Percentiles rank a stretch among this genome's conserved stretches.
These are phyloP conservation scores for Penicillium decumbens DNA, from an alignment of 2,329 filamentous ascomycete genomes.

Conservation along the genomic window DNA sequence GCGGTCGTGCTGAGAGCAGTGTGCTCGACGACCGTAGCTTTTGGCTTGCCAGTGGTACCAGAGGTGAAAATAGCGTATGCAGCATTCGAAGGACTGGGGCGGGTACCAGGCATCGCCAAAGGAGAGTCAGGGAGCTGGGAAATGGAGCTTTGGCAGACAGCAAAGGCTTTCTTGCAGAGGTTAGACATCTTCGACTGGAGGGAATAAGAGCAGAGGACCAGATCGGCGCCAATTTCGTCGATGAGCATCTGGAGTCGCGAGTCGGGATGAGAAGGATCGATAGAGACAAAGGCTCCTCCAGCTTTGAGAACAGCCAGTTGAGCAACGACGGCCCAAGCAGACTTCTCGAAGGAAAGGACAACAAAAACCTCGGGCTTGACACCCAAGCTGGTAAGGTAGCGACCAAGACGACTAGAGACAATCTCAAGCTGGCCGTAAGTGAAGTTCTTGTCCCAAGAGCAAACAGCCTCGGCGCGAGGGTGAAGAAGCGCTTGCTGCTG, in stretches of 20 bases:
- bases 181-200: slow-evolving; percentile 28
- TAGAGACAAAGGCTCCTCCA: slow-evolving; percentile 41
- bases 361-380: slow-evolving; percentile 40
- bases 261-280: slow-evolving; percentile 41
- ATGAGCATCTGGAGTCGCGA: slow-evolving; percentile 35
- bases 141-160: slow-evolving; percentile 28
- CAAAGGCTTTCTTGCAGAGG: slow-evolving; percentile 26
- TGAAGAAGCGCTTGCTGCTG: slow-evolving; percentile 27
- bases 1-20: slow-evolving; percentile 54
- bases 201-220: slow-evolving; percentile 34
- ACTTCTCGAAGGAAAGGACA: slow-evolving; percentile 43
- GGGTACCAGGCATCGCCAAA: slow-evolving; percentile 11
- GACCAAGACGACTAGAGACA: slow-evolving; percentile 36
- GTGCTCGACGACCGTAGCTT: slow-evolving; percentile 61
- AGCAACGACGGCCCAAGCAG: slow-evolving; percentile 41
- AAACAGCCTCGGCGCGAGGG: slow-evolving; percentile 28
- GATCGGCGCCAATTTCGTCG: slow-evolving; percentile 31
- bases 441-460: slow-evolving; percentile 36
- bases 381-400: slow-evolving; percentile 36
- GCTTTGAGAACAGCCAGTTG: slow-evolving; percentile 42
- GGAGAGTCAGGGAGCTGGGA: slow-evolving; percentile 24
- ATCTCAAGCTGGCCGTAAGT: slow-evolving; percentile 37
- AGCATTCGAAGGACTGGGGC: slow-evolving; percentile 25
- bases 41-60: slow-evolving; percentile 54
- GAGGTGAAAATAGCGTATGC: slow-evolving; percentile 61